Evolutionary conservation across 371 early-diverging fungal species (phyloP).

Genomic region (Amoeboaphelidium occidentale): DNA sequence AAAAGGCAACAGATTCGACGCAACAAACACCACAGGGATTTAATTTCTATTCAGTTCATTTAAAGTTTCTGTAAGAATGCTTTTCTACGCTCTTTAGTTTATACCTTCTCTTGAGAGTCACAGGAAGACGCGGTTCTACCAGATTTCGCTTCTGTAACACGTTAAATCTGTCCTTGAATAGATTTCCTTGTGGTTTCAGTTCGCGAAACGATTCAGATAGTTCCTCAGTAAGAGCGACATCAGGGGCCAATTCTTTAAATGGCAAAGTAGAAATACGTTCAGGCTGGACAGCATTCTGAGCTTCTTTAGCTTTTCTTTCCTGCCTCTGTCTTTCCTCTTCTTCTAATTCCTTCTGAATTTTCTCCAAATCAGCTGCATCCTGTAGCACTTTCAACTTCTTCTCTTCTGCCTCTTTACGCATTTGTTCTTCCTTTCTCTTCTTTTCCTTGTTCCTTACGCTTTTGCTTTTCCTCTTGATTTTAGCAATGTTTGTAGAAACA

Average conservation of each 20-base stretch:
- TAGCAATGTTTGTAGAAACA: neutral
- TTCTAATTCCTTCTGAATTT: neutral
- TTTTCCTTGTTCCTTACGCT: slow-evolving; percentile 1
- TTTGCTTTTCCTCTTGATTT: slow-evolving; percentile 2
- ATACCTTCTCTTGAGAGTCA: slow-evolving; percentile 12
- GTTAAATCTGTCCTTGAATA: slow-evolving; percentile 50
- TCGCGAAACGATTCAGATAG: slow-evolving; percentile 24
- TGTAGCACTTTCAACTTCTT: neutral
- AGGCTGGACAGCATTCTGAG: neutral
- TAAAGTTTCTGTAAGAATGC: slow-evolving; percentile 20
- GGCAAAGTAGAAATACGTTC: neutral
- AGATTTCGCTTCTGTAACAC: slow-evolving; percentile 61
- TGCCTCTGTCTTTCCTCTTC: neutral
- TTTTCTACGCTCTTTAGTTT: slow-evolving; percentile 17
- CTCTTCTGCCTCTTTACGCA: neutral
- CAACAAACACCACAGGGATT: neutral
- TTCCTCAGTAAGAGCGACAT: slow-evolving; percentile 30
- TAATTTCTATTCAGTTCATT: slow-evolving; percentile 2
- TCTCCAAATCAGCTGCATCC: too few relatives aligned
- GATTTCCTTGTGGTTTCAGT: slow-evolving; percentile 58
- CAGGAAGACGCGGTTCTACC: slow-evolving; percentile 48
- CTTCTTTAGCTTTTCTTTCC: neutral
- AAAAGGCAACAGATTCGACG: too few relatives aligned
- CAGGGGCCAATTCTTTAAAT: slow-evolving; percentile 8
- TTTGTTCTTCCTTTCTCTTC: slow-evolving; percentile 4